These are phyloP conservation scores for Boletus edulis DNA, from an alignment of 768 basidiomycete genomes.

Conservation along the genomic window DNA sequence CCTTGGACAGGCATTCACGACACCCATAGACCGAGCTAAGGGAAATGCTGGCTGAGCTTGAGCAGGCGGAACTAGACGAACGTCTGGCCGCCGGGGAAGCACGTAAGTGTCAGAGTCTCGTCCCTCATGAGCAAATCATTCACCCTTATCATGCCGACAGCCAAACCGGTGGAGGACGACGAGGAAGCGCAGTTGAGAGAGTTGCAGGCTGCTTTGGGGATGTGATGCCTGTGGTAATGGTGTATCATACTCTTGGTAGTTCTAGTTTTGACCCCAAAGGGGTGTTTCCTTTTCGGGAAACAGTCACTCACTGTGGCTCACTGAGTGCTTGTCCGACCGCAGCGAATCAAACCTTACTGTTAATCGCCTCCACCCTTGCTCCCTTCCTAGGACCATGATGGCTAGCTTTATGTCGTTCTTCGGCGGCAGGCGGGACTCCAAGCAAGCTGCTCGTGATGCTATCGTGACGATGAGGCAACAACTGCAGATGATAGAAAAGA, in stretches of 20 bases:
- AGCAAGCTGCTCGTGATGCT: constrained; percentile 84
- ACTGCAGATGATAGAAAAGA: constrained; percentile 97
- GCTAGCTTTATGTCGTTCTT: constrained; percentile 86
- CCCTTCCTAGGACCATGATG: constrained; percentile 49
- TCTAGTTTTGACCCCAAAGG: background rate
- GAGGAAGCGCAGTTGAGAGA: constrained; percentile 88
- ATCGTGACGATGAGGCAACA: constrained; percentile 93
- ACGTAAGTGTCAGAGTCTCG: constrained; percentile 40
- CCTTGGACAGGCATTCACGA: constrained; percentile 2
- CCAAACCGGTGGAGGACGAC: constrained; percentile 70
- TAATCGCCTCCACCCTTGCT: background rate
- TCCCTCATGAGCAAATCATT: background rate
- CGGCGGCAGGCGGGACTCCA: constrained; percentile 77
- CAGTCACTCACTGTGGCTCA: constrained; percentile 8
- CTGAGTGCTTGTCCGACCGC: constrained; percentile 4
- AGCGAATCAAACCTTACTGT: constrained; percentile 5
- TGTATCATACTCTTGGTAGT: constrained; percentile 6
- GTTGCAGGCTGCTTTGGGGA: constrained; percentile 83
- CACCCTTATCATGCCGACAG: constrained; percentile 7
- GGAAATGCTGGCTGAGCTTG: constrained; percentile 79
- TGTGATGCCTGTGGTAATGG: constrained; percentile 45
- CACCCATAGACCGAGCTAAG: constrained; percentile 70
- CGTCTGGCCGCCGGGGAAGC: constrained; percentile 68
- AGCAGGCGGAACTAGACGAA: constrained; percentile 85
- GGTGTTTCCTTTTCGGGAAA: constrained; percentile 28